Evolutionary conservation across 2,329 filamentous ascomycete species (phyloP), one percentile per base, ranked within the genome.

Genomic region (Penicillium glabrum): DNA sequence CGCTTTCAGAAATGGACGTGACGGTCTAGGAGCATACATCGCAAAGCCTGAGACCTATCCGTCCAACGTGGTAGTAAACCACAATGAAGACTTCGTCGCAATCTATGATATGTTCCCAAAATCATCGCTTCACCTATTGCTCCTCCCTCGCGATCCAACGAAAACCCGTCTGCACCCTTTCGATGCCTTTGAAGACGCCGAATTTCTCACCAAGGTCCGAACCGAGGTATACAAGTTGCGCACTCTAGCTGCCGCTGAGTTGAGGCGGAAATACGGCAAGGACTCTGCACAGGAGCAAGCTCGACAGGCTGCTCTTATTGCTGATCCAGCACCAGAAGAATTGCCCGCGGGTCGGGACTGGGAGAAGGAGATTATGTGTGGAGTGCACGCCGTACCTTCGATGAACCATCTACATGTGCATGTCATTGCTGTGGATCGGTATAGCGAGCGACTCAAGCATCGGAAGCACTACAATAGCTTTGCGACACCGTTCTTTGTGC

Each of bases 321-420:
- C 82, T 1, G 79, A 84, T 44, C 68, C 69, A 21, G 71, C 70
- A 49, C 69, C 69, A 23, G 74, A 77, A n/a, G 72, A 79, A 44
- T 76, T 93, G 9, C 92, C 92, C 0, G 61, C 69, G 0, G 93
- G 92, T 0, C 82, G 93, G 24, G 87, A 97, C 75, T 98, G 92
- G 90, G 75, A 79, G 41, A 77, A 79, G 13, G 91, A 95, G 26
- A 82, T 98, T 48, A 83, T 85, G 49, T 83, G 87, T 21, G 95
- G 95, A 14, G 83, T 96, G 8, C 95, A 99, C 76, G 89, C 91
- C 3, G 86, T 88, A 64, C 95, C 95, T 3, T 93, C 89, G 54
- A 98, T 99, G 95, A 88, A 85, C 61, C 91, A 98, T 72, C 72
- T 98, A 53, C 95, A 99, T 75, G 81, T 98, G 4, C 95, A 99